phyloP scores from a whole-genome alignment of 768 basidiomycete species.

The Suillus bovinus region DNA sequence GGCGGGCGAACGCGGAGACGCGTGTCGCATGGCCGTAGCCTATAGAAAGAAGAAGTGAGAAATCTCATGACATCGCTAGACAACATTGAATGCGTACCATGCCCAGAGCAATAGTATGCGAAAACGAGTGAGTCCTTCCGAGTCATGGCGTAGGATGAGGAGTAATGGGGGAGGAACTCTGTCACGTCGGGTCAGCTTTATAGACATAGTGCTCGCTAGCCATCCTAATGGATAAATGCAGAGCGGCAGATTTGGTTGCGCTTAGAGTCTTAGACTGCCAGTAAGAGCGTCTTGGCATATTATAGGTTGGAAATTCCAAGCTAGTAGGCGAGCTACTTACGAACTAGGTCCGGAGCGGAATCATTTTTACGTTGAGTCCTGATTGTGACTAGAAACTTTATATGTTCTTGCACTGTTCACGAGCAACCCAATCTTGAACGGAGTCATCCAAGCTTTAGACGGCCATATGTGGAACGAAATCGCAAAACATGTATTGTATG shows the following conservation, averaged over 20 bases:
- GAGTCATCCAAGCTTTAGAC: background rate
- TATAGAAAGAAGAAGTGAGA: conserved; percentile 24
- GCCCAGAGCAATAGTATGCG: conserved; percentile 77
- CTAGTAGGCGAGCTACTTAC: background rate
- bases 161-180: background rate
- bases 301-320: background rate
- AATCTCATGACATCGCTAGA: conserved; percentile 5
- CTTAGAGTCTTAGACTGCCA: background rate
- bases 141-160: background rate
- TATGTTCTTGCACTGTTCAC: background rate
- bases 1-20: conserved; percentile 69
- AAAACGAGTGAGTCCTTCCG: conserved; percentile 34
- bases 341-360: background rate
- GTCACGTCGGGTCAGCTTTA: background rate
- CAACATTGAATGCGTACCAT: conserved; percentile 45
- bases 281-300: background rate
- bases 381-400: background rate
- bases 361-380: background rate
- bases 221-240: background rate
- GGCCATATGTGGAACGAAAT: background rate
- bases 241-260: background rate
- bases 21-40: conserved; percentile 87
- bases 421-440: background rate
- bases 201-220: background rate
- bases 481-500: background rate